A percentile compares a stretch with the other conserved stretches of the same genome.
phyloP scores from a whole-genome alignment of 1,139 yeast species.

The Komagataea norvegica region DNA sequence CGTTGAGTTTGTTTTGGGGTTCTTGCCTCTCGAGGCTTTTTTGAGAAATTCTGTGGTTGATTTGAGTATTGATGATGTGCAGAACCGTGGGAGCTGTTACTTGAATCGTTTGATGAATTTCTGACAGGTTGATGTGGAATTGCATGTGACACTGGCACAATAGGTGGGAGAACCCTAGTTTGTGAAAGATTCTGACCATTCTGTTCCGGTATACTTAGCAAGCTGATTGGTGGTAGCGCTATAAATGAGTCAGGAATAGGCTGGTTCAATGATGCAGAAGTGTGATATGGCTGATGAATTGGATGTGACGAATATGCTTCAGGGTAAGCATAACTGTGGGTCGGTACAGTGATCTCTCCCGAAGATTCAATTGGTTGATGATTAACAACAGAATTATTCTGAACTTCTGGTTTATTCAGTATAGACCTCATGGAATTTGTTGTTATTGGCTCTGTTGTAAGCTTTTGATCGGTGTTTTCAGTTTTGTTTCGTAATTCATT shows the following conservation, averaged over 20 bases:
- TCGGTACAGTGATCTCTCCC: no score
- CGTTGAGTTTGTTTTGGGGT: not conserved
- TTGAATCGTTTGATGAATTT: no score
- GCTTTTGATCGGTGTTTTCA: not conserved
- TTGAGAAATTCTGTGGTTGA: no score
- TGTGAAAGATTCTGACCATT: not conserved
- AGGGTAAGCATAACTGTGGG: not conserved
- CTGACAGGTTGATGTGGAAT: not conserved
- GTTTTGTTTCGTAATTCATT: constrained; percentile 7
- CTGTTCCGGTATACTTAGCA: constrained; percentile 6
- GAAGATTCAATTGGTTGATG: not conserved
- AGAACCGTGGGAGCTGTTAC: no score
- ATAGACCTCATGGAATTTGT: no score
- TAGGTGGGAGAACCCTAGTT: not conserved
- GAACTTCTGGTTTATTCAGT: no score
- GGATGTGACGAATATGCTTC: not conserved
- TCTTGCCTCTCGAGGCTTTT: no score
- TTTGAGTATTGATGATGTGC: no score
- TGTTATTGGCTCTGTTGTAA: no score
- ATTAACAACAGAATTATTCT: no score
- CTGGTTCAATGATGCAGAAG: not conserved
- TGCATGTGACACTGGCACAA: not conserved
- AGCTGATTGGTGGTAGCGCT: constrained; percentile 9
- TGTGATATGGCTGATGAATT: not conserved
- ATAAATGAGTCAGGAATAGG: not conserved